Evolutionary conservation across 106 monocot species (phyloP).

Genomic region (Acorus gramineus): DNA sequence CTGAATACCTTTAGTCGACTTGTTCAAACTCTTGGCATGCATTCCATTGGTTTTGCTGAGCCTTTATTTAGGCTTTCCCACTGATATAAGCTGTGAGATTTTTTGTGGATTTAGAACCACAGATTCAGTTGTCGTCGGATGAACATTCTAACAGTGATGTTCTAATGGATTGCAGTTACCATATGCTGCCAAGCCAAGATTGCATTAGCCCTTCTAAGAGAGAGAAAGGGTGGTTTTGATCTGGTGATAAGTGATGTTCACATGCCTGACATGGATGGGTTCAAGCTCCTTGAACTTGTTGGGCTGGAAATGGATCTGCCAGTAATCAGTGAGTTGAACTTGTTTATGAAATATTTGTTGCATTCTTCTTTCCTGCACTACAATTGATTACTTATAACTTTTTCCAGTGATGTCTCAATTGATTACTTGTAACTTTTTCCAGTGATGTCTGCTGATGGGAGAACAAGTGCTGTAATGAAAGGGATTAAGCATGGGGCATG

Average conservation of each 20-base stretch:
- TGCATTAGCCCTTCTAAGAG: conserved; percentile 58
- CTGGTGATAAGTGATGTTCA: conserved; percentile 61
- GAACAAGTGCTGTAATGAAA: conserved; percentile 16
- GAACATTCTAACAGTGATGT: no score
- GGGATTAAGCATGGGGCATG: conserved; percentile 27
- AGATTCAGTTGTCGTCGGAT: no score
- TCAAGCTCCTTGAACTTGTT: conserved; percentile 59
- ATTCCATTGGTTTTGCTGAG: neutral
- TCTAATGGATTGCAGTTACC: conserved; percentile 31
- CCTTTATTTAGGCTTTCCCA: neutral
- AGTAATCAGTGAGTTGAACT: neutral
- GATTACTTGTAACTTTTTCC: neutral
- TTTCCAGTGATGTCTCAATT: no score
- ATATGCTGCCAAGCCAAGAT: conserved; percentile 40
- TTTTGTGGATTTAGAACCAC: neutral
- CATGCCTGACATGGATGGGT: conserved; percentile 72
- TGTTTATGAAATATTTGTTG: no score
- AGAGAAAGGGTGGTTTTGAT: conserved; percentile 43
- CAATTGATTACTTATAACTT: no score
- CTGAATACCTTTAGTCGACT: neutral
- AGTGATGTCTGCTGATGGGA: conserved; percentile 30
- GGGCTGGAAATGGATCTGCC: conserved; percentile 68
- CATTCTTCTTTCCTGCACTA: no score
- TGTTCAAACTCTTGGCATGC: neutral
- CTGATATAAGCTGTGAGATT: neutral